Conservation (phyloP, 1,284 basidiomycete species). For the Stygiomarasmius scandens region DNA sequence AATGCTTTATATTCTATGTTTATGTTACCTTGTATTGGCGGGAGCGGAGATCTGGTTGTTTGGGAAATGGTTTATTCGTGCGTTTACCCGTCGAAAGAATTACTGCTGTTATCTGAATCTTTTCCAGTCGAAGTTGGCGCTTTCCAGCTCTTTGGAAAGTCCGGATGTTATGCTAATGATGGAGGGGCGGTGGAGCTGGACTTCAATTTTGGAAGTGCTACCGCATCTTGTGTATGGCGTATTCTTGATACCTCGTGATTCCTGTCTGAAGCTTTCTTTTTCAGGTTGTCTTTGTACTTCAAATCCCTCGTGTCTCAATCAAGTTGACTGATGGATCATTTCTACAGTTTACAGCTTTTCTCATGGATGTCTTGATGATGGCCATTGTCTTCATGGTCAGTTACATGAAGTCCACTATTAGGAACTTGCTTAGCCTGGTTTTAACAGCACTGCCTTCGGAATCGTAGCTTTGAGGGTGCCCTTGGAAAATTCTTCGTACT, state of each 20-base stretch:
- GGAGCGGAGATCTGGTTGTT: slow-evolving; percentile 19
- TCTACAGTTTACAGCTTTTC: slow-evolving; percentile 8
- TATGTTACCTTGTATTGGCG: slow-evolving; percentile 8
- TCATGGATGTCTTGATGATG: slow-evolving; percentile 17
- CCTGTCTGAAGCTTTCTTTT: not conserved
- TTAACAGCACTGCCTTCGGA: slow-evolving; percentile 5
- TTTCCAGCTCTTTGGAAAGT: slow-evolving; percentile 16
- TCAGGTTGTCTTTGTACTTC: slow-evolving; percentile 7
- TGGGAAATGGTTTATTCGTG: slow-evolving; percentile 16
- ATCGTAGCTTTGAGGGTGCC: slow-evolving; percentile 5
- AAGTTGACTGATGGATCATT: not conserved
- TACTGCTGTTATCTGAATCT: not conserved
- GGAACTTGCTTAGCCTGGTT: not conserved
- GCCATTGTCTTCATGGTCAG: slow-evolving; percentile 12
- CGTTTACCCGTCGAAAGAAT: slow-evolving; percentile 7
- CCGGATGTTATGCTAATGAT: slow-evolving; percentile 20
- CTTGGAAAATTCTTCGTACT: slow-evolving; percentile 9
- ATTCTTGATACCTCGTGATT: not conserved
- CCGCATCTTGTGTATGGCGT: not conserved
- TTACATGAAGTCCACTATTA: not conserved
- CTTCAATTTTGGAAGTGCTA: slow-evolving; percentile 10
- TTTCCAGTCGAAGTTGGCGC: not conserved
- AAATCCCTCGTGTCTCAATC: not conserved
- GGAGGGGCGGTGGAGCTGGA: slow-evolving; percentile 3
- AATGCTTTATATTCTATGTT: slow-evolving; percentile 19